These are phyloP conservation scores for Cytospora schulzeri DNA, from an alignment of 2,329 filamentous ascomycete species.

Conservation along the genomic window DNA sequence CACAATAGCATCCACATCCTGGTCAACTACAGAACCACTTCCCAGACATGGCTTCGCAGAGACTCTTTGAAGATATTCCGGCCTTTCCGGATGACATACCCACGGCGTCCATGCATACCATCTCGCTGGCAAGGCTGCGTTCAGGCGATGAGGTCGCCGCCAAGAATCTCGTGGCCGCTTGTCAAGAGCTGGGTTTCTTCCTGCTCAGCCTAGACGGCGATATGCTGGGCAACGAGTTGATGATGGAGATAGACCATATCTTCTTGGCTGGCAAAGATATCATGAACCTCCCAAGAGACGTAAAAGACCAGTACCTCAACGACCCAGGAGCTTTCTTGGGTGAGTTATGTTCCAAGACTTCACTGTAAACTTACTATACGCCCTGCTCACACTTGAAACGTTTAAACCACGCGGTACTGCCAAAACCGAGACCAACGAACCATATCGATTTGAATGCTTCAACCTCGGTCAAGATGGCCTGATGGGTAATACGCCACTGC, in stretches of 20 bases:
- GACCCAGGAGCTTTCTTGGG: conserved; percentile 16
- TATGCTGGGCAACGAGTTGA: neutral
- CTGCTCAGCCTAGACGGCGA: conserved; percentile 28
- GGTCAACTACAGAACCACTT: too few species aligned
- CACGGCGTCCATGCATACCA: conserved; percentile 21
- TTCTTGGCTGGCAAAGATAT: conserved; percentile 1
- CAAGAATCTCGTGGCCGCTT: conserved; percentile 8
- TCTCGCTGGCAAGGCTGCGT: conserved; percentile 18
- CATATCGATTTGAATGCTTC: conserved; percentile 37
- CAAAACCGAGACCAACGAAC: conserved; percentile 31
- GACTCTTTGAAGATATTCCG: conserved; percentile 24
- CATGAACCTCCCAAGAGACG: conserved; percentile 8
- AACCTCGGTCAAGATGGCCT: conserved; percentile 37
- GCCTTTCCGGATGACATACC: conserved; percentile 30
- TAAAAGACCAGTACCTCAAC: conserved; percentile 1
- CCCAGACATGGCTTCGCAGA: conserved; percentile 16
- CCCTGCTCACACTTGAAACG: conserved; percentile 1
- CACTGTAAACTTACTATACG: neutral
- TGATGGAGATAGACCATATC: neutral
- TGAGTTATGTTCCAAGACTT: neutral
- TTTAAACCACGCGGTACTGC: conserved; percentile 28
- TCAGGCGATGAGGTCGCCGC: conserved; percentile 13
- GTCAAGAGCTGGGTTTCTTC: conserved; percentile 30
- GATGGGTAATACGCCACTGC: conserved; percentile 31
- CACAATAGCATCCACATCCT: too few species aligned